Percentiles rank a stretch among this genome's conserved stretches.
Conservation (phyloP, 106 monocot genomes). For the Apostasia shenzhenica region DNA sequence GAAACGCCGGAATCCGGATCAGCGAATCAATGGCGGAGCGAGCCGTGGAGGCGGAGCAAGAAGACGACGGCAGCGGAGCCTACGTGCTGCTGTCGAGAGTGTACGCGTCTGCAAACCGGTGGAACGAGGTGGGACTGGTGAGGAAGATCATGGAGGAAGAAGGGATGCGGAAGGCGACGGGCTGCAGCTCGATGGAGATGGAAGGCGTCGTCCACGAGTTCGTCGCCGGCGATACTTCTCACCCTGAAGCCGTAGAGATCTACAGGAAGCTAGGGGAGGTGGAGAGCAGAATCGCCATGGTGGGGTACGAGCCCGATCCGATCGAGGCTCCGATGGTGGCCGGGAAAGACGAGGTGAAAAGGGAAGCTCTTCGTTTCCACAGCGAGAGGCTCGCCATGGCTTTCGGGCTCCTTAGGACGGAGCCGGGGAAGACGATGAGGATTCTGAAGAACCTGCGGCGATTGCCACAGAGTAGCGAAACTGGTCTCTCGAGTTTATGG, state of each 20-base stretch:
- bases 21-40: slow-evolving; percentile 29
- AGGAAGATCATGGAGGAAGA: slow-evolving; percentile 50
- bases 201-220: slow-evolving; percentile 62
- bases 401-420: slow-evolving; percentile 41
- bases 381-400: slow-evolving; percentile 72
- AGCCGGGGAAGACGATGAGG: slow-evolving; percentile 31
- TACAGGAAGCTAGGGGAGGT: slow-evolving; percentile 39
- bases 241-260: slow-evolving; percentile 37
- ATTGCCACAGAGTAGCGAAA: slow-evolving; percentile 57
- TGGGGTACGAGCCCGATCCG: slow-evolving; percentile 42
- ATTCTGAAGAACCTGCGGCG: slow-evolving; percentile 72
- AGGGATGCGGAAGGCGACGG: slow-evolving; percentile 65
- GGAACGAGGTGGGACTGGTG: slow-evolving; percentile 57
- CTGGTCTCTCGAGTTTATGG: slow-evolving; percentile 52
- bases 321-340: slow-evolving; percentile 44
- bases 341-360: slow-evolving; percentile 19
- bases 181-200: slow-evolving; percentile 68
- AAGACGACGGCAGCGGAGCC: slow-evolving; percentile 28
- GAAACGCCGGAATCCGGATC: slow-evolving; percentile 19
- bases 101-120: slow-evolving; percentile 55
- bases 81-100: slow-evolving; percentile 60
- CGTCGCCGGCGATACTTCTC: slow-evolving; percentile 58
- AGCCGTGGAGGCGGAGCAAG: slow-evolving; percentile 37
- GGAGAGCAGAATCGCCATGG: slow-evolving; percentile 14
- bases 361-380: slow-evolving; percentile 34